phyloP scores from a whole-genome alignment of 2,329 filamentous ascomycete species.

The Aplosporella prunicola region DNA sequence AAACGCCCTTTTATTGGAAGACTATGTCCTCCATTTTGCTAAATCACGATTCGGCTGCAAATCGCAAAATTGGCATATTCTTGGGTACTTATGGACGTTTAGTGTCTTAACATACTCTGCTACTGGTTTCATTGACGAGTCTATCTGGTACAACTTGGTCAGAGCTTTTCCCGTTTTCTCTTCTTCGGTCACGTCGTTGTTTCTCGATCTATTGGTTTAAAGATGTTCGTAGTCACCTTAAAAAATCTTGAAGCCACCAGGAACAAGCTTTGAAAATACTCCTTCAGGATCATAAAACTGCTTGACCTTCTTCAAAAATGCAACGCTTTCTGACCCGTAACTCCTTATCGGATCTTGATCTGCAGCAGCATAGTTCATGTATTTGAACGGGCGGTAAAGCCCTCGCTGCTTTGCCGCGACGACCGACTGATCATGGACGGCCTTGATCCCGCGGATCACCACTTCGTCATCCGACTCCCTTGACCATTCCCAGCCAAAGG shows the following conservation, averaged over 20 bases:
- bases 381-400: conserved; percentile 6
- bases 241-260: conserved; percentile 20
- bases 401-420: not conserved
- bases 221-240: conserved; percentile 20
- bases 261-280: conserved; percentile 13
- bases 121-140: too few species aligned
- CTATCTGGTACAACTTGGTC: too few species aligned
- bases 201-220: too few species aligned
- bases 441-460: not conserved
- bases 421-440: not conserved
- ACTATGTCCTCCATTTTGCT: not conserved
- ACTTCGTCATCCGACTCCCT: not conserved
- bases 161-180: too few species aligned
- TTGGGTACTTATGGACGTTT: too few species aligned
- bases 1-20: not conserved
- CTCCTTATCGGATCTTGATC: conserved; percentile 14
- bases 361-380: conserved; percentile 16
- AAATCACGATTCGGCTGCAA: too few species aligned
- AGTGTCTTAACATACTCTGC: too few species aligned
- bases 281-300: conserved; percentile 14
- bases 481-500: not conserved
- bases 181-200: too few species aligned
- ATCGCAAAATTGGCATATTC: too few species aligned
- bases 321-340: conserved; percentile 14
- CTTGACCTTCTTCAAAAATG: conserved; percentile 11